phyloP scores from a whole-genome alignment of 2,329 filamentous ascomycete genomes.

The Hypoxylon sp. region DNA sequence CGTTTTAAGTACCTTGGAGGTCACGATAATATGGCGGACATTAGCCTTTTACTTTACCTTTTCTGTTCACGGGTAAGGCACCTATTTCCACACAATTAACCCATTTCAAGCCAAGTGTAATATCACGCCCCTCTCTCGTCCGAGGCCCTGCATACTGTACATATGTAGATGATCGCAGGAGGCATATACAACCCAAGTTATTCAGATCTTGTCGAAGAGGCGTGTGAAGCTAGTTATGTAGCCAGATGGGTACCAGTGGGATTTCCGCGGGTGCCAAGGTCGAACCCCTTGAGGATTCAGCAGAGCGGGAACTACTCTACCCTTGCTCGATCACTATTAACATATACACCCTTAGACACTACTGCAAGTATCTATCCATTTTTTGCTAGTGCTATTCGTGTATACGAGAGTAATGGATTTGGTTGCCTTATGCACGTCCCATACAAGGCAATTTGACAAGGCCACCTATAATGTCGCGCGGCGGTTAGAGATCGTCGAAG shows the following conservation, averaged over 20 bases:
- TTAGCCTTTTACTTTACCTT: not conserved
- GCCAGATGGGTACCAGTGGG: conserved; percentile 26
- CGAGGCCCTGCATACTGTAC: not conserved
- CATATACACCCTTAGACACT: conserved; percentile 3
- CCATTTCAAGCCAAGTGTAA: not conserved
- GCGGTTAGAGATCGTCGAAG: conserved; percentile 25
- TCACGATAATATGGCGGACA: conserved; percentile 1
- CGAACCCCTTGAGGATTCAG: conserved; percentile 30
- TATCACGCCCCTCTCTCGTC: not conserved
- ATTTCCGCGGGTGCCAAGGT: conserved; percentile 33
- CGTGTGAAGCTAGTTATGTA: conserved; percentile 6
- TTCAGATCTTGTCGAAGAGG: not conserved
- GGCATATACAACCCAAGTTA: not conserved
- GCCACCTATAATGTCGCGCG: conserved; percentile 37
- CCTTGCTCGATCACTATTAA: conserved; percentile 26
- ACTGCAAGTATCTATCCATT: conserved; percentile 19
- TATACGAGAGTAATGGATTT: conserved; percentile 16
- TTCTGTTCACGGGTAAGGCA: not conserved
- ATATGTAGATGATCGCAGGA: not conserved
- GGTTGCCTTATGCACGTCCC: conserved; percentile 34
- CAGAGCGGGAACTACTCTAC: conserved; percentile 33
- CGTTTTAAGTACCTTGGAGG: conserved; percentile 9
- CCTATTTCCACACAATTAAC: not conserved
- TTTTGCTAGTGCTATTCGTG: conserved; percentile 5
- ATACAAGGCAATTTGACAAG: conserved; percentile 29